A percentile compares a stretch with the other conserved stretches of the same genome.
Conservation (phyloP, 345 rosid genomes). For the Turnera subulata region DNA sequence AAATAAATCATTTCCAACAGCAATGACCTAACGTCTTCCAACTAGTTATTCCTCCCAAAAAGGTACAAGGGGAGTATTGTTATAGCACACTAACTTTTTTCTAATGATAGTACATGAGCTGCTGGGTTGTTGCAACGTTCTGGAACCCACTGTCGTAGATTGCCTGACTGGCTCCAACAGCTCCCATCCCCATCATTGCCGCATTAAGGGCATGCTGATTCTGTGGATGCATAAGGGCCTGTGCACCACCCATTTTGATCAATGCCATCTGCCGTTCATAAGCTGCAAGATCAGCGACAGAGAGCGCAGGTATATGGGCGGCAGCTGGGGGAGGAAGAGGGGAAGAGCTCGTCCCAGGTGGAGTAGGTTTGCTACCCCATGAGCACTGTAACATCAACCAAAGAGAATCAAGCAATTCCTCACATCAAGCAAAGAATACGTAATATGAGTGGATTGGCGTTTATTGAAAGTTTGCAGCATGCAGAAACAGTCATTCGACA, state of each 20-base stretch:
- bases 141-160: constrained; percentile 79
- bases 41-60: constrained; percentile 15
- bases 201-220: constrained; percentile 75
- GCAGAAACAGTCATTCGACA: no score
- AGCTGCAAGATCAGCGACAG: constrained; percentile 61
- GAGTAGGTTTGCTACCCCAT: constrained; percentile 94
- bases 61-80: constrained; percentile 12
- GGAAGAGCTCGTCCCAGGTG: constrained; percentile 74
- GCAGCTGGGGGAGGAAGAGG: constrained; percentile 85
- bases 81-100: neutral
- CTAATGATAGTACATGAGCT: constrained; percentile 87
- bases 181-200: constrained; percentile 71
- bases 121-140: constrained; percentile 70
- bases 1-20: neutral
- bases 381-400: constrained; percentile 53
- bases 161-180: constrained; percentile 75
- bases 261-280: constrained; percentile 70
- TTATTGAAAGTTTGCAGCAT: no score
- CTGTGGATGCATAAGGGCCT: constrained; percentile 71
- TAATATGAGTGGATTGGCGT: no score
- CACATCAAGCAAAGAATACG: neutral
- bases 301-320: constrained; percentile 53
- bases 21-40: neutral
- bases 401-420: neutral
- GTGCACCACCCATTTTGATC: constrained; percentile 75